A percentile compares a stretch with the other conserved stretches of the same genome.
phyloP scores from a whole-genome alignment of 441 rosid genomes.

The Pelargonium citronellum region DNA sequence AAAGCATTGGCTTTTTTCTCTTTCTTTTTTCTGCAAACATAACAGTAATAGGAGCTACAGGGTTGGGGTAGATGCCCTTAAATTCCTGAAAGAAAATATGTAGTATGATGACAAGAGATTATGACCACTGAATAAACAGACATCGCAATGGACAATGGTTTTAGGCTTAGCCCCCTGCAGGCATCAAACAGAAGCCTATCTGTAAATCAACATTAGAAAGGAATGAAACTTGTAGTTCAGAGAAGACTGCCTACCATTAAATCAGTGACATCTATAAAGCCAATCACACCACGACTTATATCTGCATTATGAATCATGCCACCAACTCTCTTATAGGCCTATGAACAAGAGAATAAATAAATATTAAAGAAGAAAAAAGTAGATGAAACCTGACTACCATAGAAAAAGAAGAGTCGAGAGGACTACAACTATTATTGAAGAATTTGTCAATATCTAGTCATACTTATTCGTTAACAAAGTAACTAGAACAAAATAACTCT shows the following conservation, averaged over 20 bases:
- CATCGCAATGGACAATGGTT: neutral
- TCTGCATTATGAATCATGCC: conserved; percentile 36
- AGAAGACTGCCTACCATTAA: conserved; percentile 28
- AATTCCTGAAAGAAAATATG: too few species aligned
- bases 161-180: neutral
- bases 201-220: neutral
- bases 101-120: too few species aligned
- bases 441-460: neutral
- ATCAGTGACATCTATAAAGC: conserved; percentile 35
- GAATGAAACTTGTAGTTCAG: conserved; percentile 1
- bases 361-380: neutral
- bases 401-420: neutral
- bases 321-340: conserved; percentile 42
- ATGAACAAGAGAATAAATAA: conserved; percentile 5
- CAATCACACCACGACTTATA: conserved; percentile 31
- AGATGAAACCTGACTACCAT: neutral
- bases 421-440: neutral
- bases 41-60: too few species aligned
- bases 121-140: too few species aligned
- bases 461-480: neutral
- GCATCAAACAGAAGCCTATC: neutral
- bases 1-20: too few species aligned
- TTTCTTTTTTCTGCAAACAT: too few species aligned
- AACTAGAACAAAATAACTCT: neutral
- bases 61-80: too few species aligned